Base-by-base conservation (phyloP, 1,284 basidiomycete species). In the Tilletia walkeri region DNA sequence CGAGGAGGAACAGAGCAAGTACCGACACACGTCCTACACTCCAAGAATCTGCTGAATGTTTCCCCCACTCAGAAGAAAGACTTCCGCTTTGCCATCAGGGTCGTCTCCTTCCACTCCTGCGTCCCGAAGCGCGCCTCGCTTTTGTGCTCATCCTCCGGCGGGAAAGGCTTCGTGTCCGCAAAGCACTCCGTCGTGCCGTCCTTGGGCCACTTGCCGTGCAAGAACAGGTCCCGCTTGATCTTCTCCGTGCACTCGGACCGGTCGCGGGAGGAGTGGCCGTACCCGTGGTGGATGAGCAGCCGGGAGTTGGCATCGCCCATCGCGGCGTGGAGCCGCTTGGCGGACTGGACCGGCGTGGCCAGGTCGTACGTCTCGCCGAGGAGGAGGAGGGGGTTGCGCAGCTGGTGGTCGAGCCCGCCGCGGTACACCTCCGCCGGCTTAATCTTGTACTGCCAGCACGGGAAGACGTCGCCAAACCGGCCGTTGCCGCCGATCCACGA, bases 321-420 rank as follows among this genome's bases (percentile, higher is more conserved):
- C 39, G 74, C 75, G 0, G 14, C 20, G 5, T 68, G 38, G 41
- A 76, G 41, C 34, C 75, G 39, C 4, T 72, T 24, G 0, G 71
- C 75, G 16, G 72, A 73, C 4, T 72, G 66, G 3, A 76, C 67
- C 9, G 75, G 75, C n/a, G 75, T 76, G 0, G 75, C 75, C 0
- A 73, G 75, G 47, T 76, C 75, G 67, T 75, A 76, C 2, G 65
- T 67, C 68, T 75, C 70, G 0, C 73, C 73, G 39, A 76, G 68
- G 10, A 76, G 70, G 30, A 76, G 61, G 0, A 73, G 67, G 0
- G 73, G 75, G 41, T 69, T 56, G 30, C 66, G 65, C 30, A 76
- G 70, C 3, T 53, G 65, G 12, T 72, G 67, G 48, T 73, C 48
- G 9, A 76, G 61, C 1, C 63, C 66, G 1, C 75, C 75, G 2